phyloP scores from a whole-genome alignment of 2,329 filamentous ascomycete genomes.

The Cytospora schulzeri region DNA sequence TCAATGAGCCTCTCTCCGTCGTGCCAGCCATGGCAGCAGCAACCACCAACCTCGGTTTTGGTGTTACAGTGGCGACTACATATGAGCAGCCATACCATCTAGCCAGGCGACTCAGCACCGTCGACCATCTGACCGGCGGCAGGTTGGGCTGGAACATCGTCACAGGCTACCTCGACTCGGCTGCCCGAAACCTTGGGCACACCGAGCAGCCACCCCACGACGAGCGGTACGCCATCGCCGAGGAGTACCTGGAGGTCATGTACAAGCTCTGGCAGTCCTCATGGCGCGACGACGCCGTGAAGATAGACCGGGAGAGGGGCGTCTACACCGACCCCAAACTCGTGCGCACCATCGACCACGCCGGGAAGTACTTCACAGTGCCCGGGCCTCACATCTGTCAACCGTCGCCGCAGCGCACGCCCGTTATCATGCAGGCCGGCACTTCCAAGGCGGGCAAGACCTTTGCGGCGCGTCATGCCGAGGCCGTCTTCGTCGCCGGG shows the following conservation, averaged over 20 bases:
- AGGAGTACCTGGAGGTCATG: conserved; percentile 65
- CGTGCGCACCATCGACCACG: conserved; percentile 67
- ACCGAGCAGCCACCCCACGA: conserved; percentile 53
- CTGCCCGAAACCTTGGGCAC: conserved; percentile 65
- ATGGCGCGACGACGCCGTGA: conserved; percentile 68
- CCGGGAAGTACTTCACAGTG: conserved; percentile 64
- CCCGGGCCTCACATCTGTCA: conserved; percentile 64
- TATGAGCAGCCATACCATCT: conserved; percentile 74
- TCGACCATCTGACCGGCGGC: conserved; percentile 69
- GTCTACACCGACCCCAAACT: conserved; percentile 56
- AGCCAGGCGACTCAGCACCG: conserved; percentile 64
- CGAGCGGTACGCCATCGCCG: conserved; percentile 64
- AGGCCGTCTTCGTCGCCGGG: conserved; percentile 64
- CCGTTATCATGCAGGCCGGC: conserved; percentile 65
- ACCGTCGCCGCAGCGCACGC: conserved; percentile 64
- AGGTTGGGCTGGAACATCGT: conserved; percentile 67
- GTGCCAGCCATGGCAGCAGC: conserved; percentile 71
- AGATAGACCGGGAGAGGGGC: conserved; percentile 58
- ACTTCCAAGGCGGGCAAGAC: conserved; percentile 61
- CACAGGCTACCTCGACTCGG: conserved; percentile 70
- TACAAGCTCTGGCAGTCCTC: conserved; percentile 64
- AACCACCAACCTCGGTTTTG: conserved; percentile 69
- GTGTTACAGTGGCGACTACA: conserved; percentile 69
- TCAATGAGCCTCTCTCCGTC: conserved; percentile 67
- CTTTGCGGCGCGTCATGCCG: conserved; percentile 66